Evolutionary conservation across 2,329 filamentous ascomycete genomes (phyloP), one percentile per base, ranked within the genome.

Genomic region (Macroventuria anomochaeta): DNA sequence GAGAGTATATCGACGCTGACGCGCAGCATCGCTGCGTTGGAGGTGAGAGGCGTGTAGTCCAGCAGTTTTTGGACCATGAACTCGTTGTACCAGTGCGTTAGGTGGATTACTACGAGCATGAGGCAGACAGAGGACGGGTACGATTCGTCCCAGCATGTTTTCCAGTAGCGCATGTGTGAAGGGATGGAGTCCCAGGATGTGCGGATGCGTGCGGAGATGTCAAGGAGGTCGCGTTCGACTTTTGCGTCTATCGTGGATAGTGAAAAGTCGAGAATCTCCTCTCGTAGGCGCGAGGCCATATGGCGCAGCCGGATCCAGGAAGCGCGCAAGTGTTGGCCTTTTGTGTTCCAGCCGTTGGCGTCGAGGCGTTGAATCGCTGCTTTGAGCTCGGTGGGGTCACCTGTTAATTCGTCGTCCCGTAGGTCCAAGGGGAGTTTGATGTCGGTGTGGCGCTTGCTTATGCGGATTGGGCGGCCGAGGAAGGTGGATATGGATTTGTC

Each of bases 281-380:
- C 71, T 13, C 69, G 68, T 26, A 65, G 65, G 11, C 57, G 58
- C 6, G 61, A 58, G 0, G 67, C 64, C 13, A 67, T 63, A 31
- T 63, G 62, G 7, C 67, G 63, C 1, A 68, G 44, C 5, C 69
- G 66, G 18, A 69, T 65, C 65, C 67, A 73, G 7, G 62, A 63
- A n/a, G 65, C 64, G 25, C 69, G 58, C 4, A 63, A 39, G 54
- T 65, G 66, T 17, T 57, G 57, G 4, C 61, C 51, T 31, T 64
- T 55, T 5, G 65, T 69, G 33, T 82, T 84, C 82, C 71, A 74
- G 3, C 69, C 69, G 13, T 68, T 56, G 7, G 47, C 28, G 33
- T 70, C 69, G 6, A 74, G 54, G 8, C 29, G 41, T 33, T 54
- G 38, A 20, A 66, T 65, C 3, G 68, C 68, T 18, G 41, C 23